phyloP scores from a whole-genome alignment of 192 early-diverging fungal species.

The Pecoramyces ruminantium region DNA sequence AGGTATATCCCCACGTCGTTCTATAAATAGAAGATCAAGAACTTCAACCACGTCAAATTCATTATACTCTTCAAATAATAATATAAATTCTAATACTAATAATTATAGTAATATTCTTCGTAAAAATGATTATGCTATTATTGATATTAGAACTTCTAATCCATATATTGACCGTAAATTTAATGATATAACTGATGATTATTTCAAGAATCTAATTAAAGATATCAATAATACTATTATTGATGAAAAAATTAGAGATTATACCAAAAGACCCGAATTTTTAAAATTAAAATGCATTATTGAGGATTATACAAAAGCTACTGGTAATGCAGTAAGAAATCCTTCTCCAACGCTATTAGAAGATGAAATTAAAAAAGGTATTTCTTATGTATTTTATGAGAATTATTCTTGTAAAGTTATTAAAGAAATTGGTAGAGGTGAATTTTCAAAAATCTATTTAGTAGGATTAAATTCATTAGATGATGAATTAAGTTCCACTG shows the following conservation, averaged over 20 bases:
- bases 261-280: neutral
- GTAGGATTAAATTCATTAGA: neutral
- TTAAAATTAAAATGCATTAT: neutral
- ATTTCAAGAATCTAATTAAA: neutral
- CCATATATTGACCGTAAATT: neutral
- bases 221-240: neutral
- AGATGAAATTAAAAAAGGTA: neutral
- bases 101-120: neutral
- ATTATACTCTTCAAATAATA: too few species aligned
- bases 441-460: neutral
- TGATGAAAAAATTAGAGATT: neutral
- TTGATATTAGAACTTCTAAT: neutral
- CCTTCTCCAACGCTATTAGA: neutral
- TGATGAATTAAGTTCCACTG: neutral
- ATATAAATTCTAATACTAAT: too few species aligned
- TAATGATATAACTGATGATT: neutral
- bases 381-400: neutral
- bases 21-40: neutral
- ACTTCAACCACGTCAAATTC: too few species aligned
- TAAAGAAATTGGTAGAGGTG: neutral
- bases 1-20: too few species aligned
- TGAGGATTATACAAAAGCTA: neutral
- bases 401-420: neutral
- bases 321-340: neutral
- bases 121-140: neutral